These are phyloP conservation scores for Corniculantispora saksenae DNA, from an alignment of 2,329 filamentous ascomycete genomes.

Conservation along the genomic window DNA sequence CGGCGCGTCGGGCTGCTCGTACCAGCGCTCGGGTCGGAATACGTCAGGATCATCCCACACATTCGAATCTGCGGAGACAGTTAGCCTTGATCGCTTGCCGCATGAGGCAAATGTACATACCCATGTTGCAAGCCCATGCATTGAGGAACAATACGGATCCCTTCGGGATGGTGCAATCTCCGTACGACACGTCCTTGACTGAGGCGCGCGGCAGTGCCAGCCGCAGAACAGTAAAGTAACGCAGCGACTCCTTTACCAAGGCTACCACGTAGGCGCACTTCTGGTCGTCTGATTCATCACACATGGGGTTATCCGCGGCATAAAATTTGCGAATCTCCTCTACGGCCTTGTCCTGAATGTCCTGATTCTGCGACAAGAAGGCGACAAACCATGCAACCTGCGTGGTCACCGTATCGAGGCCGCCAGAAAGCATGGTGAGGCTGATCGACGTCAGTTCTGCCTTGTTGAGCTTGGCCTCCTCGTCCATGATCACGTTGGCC, in stretches of 20 bases:
- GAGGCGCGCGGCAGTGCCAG: slow-evolving; percentile 63
- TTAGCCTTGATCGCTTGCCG: background rate
- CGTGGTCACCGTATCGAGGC: slow-evolving; percentile 67
- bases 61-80: slow-evolving; percentile 41
- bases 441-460: slow-evolving; percentile 66
- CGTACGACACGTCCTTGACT: slow-evolving; percentile 59
- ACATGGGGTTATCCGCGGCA: slow-evolving; percentile 53
- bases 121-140: slow-evolving; percentile 70
- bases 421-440: slow-evolving; percentile 68
- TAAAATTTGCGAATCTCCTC: slow-evolving; percentile 58
- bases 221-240: slow-evolving; percentile 64
- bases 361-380: slow-evolving; percentile 57
- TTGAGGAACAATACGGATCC: slow-evolving; percentile 67
- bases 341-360: slow-evolving; percentile 63
- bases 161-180: slow-evolving; percentile 59
- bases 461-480: slow-evolving; percentile 61
- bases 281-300: slow-evolving; percentile 62
- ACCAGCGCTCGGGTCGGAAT: slow-evolving; percentile 62
- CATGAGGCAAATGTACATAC: slow-evolving; percentile 37
- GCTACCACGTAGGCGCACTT: slow-evolving; percentile 65
- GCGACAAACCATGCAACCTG: slow-evolving; percentile 66
- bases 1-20: slow-evolving; percentile 61
- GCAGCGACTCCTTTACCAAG: slow-evolving; percentile 61
- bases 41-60: slow-evolving; percentile 60
- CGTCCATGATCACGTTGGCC: slow-evolving; percentile 65